These are phyloP conservation scores for Chernovozyma aurita DNA, from an alignment of 1,139 yeast species.

Conservation along the genomic window DNA sequence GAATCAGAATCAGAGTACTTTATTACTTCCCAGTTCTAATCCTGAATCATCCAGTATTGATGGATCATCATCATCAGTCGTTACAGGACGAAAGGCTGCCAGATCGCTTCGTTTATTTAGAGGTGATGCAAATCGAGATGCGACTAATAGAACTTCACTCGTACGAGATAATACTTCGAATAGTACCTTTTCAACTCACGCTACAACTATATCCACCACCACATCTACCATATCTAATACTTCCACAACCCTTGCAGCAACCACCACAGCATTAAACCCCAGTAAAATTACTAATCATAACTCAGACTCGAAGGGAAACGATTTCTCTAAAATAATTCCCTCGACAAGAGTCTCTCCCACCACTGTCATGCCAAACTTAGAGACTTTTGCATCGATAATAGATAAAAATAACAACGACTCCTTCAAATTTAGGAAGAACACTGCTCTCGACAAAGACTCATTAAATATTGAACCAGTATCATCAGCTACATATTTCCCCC, in stretches of 20 bases:
- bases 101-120: constrained; percentile 33
- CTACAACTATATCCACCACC: not conserved
- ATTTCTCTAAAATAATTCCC: not conserved
- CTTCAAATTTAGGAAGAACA: no score
- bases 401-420: not conserved
- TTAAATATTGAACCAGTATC: constrained; percentile 22
- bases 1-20: no score
- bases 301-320: not conserved
- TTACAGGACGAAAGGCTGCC: constrained; percentile 39
- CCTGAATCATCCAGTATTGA: not conserved
- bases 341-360: not conserved
- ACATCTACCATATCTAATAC: not conserved
- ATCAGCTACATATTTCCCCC: constrained; percentile 32
- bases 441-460: not conserved
- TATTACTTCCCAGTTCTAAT: no score
- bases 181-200: not conserved
- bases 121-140: constrained; percentile 13
- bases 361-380: not conserved
- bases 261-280: not conserved
- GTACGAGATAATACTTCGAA: not conserved
- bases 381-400: not conserved
- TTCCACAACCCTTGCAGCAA: not conserved
- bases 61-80: constrained; percentile 4
- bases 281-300: no score
- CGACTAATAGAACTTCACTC: not conserved